Conservation (phyloP, 1,284 basidiomycete genomes). For the Vanrija pseudolonga region DNA sequence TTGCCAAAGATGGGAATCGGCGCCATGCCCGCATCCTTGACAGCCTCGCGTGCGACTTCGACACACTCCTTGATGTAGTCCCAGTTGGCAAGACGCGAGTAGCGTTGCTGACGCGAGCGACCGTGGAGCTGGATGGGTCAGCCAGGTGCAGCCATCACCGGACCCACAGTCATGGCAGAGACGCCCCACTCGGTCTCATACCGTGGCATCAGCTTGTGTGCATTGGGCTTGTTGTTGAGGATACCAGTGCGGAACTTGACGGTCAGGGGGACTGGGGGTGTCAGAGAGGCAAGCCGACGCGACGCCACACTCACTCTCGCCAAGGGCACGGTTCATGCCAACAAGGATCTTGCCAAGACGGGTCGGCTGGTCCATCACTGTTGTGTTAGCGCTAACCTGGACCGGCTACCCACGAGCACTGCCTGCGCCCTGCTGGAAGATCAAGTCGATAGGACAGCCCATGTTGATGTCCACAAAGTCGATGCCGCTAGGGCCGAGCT, state of each 20-base stretch:
- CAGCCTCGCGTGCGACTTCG: constrained; percentile 70
- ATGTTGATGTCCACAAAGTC: constrained; percentile 90
- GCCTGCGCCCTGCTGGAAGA: constrained; percentile 87
- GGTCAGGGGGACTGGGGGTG: constrained; percentile 68
- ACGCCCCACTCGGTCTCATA: constrained; percentile 75
- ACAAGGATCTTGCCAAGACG: constrained; percentile 81
- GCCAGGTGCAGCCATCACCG: background rate
- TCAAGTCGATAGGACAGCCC: constrained; percentile 94
- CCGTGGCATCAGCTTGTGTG: constrained; percentile 87
- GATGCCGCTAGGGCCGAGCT: constrained; percentile 58
- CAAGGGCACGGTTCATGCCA: constrained; percentile 88
- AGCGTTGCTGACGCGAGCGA: constrained; percentile 83
- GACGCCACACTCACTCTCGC: constrained; percentile 57
- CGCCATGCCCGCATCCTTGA: constrained; percentile 70
- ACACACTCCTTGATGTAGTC: constrained; percentile 84
- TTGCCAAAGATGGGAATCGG: constrained; percentile 92
- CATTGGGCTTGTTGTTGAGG: constrained; percentile 76
- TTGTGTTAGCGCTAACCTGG: constrained; percentile 15
- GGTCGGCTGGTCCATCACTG: constrained; percentile 76
- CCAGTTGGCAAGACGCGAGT: constrained; percentile 82
- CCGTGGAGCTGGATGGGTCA: constrained; percentile 71
- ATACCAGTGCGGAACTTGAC: constrained; percentile 92
- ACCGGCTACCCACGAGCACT: constrained; percentile 60
- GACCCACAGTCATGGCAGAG: constrained; percentile 69
- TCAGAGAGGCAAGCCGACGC: background rate